phyloP scores from a whole-genome alignment of 139 green algal species.

The Eudorina sp. region DNA sequence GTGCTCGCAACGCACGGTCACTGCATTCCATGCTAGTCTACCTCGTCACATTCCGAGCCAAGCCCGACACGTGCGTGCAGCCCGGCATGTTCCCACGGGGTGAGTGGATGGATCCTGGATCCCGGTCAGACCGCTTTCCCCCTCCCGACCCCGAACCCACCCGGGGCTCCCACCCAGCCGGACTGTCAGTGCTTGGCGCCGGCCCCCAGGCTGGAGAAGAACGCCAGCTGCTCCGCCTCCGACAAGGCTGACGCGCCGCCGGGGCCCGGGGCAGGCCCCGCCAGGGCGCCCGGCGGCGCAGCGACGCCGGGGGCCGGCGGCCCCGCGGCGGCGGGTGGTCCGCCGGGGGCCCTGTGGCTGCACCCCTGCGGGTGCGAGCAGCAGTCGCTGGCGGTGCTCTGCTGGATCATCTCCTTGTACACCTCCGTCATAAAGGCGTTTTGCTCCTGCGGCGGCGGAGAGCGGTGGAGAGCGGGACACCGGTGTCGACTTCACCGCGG shows the following conservation, averaged over 20 bases:
- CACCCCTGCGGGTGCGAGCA: conserved; percentile 13
- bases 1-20: no score
- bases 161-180: no score
- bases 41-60: no score
- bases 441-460: conserved; percentile 7
- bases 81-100: no score
- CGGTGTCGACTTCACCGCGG: no score
- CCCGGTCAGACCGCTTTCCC: no score
- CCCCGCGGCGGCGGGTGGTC: background rate
- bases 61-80: no score
- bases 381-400: background rate
- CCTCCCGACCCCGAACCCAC: no score
- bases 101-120: no score
- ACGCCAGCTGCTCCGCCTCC: conserved; percentile 43
- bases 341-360: background rate
- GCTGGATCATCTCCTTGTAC: conserved; percentile 22
- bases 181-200: background rate
- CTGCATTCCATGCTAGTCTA: no score
- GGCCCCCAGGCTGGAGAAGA: conserved; percentile 42
- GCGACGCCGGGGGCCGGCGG: background rate
- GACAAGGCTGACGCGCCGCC: conserved; percentile 9
- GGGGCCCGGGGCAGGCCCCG: background rate
- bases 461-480: no score
- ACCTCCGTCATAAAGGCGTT: background rate
- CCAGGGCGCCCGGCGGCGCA: background rate